Conservation (phyloP, 2,329 filamentous ascomycete genomes). For the Sphaerulina musiva region DNA sequence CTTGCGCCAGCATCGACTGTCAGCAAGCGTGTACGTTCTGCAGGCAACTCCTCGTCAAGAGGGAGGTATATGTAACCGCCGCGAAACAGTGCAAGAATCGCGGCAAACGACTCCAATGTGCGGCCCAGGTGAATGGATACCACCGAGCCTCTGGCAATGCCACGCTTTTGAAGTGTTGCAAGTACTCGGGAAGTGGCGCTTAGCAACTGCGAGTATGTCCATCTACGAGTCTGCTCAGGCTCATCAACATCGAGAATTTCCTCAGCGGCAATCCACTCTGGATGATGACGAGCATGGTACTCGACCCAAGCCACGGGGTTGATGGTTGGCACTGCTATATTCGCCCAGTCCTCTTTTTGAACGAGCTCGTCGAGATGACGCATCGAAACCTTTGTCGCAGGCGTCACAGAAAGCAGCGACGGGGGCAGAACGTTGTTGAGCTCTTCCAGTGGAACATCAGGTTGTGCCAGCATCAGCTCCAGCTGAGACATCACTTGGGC, state of each 20-base stretch:
- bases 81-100: conserved; percentile 7
- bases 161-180: not conserved
- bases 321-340: not conserved
- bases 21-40: conserved; percentile 9
- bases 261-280: conserved; percentile 11
- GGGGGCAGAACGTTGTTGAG: conserved; percentile 4
- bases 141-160: not conserved
- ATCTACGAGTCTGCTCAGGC: not conserved
- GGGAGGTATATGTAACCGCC: conserved; percentile 10
- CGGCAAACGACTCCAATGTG: conserved; percentile 12
- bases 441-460: conserved; percentile 2
- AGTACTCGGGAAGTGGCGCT: not conserved
- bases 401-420: not conserved
- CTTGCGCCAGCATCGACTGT: conserved; percentile 4
- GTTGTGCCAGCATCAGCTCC: conserved; percentile 3
- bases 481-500: conserved; percentile 3
- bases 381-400: not conserved
- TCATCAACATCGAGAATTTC: conserved; percentile 4
- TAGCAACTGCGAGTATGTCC: conserved; percentile 1
- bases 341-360: not conserved
- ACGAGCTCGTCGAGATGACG: not conserved
- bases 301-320: conserved; percentile 10
- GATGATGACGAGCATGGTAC: conserved; percentile 9
- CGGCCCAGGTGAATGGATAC: conserved; percentile 10
- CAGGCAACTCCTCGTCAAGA: conserved; percentile 13